A percentile compares a stretch with the other conserved stretches of the same genome.
Conservation (phyloP, 192 early-diverging fungal species). For the Coemansia sp. region DNA sequence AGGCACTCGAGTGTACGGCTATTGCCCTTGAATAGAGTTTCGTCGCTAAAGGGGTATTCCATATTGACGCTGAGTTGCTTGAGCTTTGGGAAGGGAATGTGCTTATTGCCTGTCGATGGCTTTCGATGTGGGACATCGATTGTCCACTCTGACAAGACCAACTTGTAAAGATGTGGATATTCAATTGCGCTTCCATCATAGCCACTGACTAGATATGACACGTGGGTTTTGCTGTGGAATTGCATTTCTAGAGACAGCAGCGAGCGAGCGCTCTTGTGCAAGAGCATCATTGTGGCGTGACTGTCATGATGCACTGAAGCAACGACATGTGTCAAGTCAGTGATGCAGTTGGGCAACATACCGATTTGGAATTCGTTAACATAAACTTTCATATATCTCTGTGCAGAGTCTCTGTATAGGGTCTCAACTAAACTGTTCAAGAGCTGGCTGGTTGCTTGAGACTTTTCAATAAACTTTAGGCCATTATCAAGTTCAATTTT, state of each 20-base stretch:
- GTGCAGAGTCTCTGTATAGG: neutral
- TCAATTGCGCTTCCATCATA: neutral
- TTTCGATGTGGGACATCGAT: neutral
- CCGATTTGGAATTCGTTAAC: conserved; percentile 1
- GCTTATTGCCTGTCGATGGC: neutral
- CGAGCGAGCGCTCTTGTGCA: conserved; percentile 5
- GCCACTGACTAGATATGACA: neutral
- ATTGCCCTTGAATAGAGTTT: conserved; percentile 32
- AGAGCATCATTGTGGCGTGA: neutral
- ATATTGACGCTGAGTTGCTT: conserved; percentile 13
- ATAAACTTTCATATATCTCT: neutral
- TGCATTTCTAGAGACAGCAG: neutral
- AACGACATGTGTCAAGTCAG: neutral
- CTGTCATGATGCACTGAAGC: neutral
- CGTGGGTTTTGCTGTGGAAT: neutral
- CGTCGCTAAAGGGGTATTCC: conserved; percentile 29
- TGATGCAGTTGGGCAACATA: conserved; percentile 1
- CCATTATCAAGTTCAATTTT: neutral
- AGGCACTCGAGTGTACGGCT: conserved; percentile 11
- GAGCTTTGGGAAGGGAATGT: conserved; percentile 16
- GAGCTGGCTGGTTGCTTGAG: neutral
- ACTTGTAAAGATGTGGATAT: neutral
- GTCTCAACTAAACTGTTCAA: neutral
- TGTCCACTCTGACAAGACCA: neutral
- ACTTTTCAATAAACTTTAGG: neutral